Percentiles rank a stretch among this genome's conserved stretches.
Conservation (phyloP, 768 basidiomycete species). For the Lentinula sp. region DNA sequence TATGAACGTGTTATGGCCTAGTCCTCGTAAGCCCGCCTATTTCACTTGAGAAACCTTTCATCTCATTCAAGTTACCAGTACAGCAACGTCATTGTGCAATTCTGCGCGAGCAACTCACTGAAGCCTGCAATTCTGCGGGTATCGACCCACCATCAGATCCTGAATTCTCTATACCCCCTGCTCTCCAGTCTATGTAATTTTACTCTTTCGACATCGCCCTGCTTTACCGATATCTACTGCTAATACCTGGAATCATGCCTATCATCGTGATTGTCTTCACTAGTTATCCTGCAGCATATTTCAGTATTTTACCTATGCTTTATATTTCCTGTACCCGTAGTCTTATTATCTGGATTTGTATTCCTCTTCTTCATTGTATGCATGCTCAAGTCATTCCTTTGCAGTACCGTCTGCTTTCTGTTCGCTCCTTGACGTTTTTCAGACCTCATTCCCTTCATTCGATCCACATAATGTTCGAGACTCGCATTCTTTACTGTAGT, state of each 20-base stretch:
- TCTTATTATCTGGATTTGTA: neutral
- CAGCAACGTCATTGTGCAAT: slow-evolving; percentile 9
- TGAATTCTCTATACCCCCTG: slow-evolving; percentile 20
- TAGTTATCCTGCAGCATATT: slow-evolving; percentile 1
- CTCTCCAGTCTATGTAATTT: neutral
- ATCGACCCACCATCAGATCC: slow-evolving; percentile 10
- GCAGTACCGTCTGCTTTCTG: neutral
- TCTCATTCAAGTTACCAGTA: neutral
- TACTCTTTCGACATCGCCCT: neutral
- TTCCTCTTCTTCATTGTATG: neutral
- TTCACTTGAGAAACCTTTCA: too few relatives aligned
- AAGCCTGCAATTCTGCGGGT: slow-evolving; percentile 4
- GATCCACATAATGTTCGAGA: neutral
- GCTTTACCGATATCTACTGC: neutral
- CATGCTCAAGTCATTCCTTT: neutral
- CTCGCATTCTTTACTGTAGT: neutral
- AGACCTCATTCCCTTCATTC: neutral
- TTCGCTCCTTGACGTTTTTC: neutral
- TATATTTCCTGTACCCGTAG: slow-evolving; percentile 2
- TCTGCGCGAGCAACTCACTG: slow-evolving; percentile 8
- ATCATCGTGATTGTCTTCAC: neutral
- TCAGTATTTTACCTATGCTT: neutral
- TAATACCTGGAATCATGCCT: neutral
- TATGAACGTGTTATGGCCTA: slow-evolving; percentile 67
- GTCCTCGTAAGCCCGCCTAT: slow-evolving; percentile 26